phyloP scores from a whole-genome alignment of 2,329 filamentous ascomycete genomes.

The Neodidymelliopsis sp. region DNA sequence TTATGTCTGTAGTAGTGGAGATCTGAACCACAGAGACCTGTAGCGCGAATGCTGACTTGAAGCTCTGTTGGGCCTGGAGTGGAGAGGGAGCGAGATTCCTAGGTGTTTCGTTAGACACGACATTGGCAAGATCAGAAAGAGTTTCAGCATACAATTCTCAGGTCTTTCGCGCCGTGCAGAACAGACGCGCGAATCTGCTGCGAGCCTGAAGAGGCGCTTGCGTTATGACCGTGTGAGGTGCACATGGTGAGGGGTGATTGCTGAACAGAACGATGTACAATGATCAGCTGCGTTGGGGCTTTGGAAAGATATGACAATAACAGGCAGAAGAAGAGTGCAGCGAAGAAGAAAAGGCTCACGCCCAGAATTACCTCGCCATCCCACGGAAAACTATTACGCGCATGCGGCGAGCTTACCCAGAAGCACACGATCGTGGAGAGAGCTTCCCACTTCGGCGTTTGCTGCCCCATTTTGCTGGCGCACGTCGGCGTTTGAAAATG shows the following conservation, averaged over 20 bases:
- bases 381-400: conserved; percentile 25
- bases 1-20: conserved; percentile 88
- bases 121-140: background rate
- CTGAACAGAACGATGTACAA: background rate
- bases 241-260: background rate
- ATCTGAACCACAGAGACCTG: conserved; percentile 75
- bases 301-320: background rate
- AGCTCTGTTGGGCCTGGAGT: conserved; percentile 63
- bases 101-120: conserved; percentile 19
- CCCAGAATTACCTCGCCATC: conserved; percentile 5
- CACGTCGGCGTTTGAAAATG: conserved; percentile 24
- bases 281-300: background rate
- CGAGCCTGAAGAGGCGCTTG: conserved; percentile 34
- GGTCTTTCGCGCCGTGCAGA: conserved; percentile 67
- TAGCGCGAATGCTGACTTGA: conserved; percentile 69
- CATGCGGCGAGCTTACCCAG: conserved; percentile 33
- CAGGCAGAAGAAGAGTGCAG: background rate
- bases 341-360: conserved; percentile 1
- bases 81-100: conserved; percentile 62
- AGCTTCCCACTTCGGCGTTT: conserved; percentile 43
- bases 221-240: conserved; percentile 26
- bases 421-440: conserved; percentile 32
- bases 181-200: conserved; percentile 60
- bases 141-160: conserved; percentile 60
- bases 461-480: conserved; percentile 27